Evolutionary conservation across 345 rosid genomes (phyloP).

Genomic region (Heritiera fomes): DNA sequence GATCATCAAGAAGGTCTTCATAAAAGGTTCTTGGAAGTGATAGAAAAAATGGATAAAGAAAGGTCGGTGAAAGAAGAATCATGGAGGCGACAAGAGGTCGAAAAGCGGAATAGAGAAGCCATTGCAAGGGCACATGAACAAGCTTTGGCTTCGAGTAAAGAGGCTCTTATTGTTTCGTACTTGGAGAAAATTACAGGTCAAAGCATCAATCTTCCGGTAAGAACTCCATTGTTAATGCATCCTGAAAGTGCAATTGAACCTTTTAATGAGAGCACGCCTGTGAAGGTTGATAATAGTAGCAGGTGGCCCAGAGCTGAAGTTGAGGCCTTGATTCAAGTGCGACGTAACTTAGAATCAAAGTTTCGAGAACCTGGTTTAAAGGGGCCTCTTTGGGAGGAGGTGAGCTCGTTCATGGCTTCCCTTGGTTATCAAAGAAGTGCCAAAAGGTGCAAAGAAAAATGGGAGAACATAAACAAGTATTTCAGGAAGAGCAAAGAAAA

Average conservation of each 20-base stretch:
- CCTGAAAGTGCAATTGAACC: conserved; percentile 26
- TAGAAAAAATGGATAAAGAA: conserved; percentile 44
- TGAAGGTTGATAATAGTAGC: conserved; percentile 18
- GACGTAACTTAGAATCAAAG: conserved; percentile 37
- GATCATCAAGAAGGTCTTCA: conserved; percentile 52
- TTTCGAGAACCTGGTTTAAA: conserved; percentile 45
- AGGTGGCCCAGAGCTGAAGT: conserved; percentile 50
- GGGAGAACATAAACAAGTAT: conserved; percentile 56
- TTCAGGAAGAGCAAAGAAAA: conserved; percentile 42
- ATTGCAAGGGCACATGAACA: conserved; percentile 40
- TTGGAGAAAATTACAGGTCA: conserved; percentile 50
- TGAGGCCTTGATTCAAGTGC: conserved; percentile 40
- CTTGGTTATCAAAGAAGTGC: conserved; percentile 50
- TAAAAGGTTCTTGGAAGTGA: conserved; percentile 40
- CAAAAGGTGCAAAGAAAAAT: conserved; percentile 50
- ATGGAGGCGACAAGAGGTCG: conserved; percentile 40
- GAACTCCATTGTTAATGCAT: conserved; percentile 20
- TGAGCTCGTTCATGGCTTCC: conserved; percentile 39
- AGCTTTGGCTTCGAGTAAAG: conserved; percentile 44
- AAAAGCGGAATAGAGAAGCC: conserved; percentile 42
- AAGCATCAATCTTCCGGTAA: conserved; percentile 37
- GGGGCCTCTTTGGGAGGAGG: conserved; percentile 49
- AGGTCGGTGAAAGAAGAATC: conserved; percentile 42
- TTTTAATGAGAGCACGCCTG: conserved; percentile 12
- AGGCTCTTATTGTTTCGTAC: conserved; percentile 35